phyloP scores from a whole-genome alignment of 2,329 filamentous ascomycete species.

The Alternaria novae-zelandiae region DNA sequence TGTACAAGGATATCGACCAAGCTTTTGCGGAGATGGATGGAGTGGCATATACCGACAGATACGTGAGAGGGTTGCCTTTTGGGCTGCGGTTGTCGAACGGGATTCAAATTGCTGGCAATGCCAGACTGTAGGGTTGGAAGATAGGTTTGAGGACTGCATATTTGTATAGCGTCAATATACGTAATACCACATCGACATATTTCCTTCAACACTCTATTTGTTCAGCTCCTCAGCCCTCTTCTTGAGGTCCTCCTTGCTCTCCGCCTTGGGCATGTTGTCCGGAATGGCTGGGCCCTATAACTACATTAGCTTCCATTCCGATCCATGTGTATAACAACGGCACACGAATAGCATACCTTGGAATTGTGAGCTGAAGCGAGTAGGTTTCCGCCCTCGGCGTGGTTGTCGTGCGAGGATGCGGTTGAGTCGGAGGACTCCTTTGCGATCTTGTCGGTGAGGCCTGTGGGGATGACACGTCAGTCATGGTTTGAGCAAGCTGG shows the following conservation, averaged over 20 bases:
- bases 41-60: conserved; percentile 5
- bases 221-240: conserved; percentile 59
- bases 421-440: conserved; percentile 53
- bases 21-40: conserved; percentile 21
- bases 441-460: conserved; percentile 54
- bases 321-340: not conserved
- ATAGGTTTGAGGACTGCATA: not conserved
- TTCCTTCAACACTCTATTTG: conserved; percentile 42
- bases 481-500: not conserved
- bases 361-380: conserved; percentile 50
- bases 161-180: too few species aligned
- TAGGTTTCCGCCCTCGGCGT: conserved; percentile 45
- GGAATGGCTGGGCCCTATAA: conserved; percentile 53
- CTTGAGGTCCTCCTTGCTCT: conserved; percentile 58
- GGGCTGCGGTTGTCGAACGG: conserved; percentile 16
- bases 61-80: conserved; percentile 13
- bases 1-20: conserved; percentile 29
- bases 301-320: conserved; percentile 10
- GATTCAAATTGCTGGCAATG: not conserved
- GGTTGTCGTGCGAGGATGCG: conserved; percentile 45
- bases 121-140: not conserved
- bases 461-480: conserved; percentile 26
- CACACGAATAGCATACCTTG: conserved; percentile 35
- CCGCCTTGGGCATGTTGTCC: conserved; percentile 53
- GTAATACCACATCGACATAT: not conserved